These are phyloP conservation scores for Boletus bicolor DNA, from an alignment of 768 basidiomycete species.

Conservation along the genomic window DNA sequence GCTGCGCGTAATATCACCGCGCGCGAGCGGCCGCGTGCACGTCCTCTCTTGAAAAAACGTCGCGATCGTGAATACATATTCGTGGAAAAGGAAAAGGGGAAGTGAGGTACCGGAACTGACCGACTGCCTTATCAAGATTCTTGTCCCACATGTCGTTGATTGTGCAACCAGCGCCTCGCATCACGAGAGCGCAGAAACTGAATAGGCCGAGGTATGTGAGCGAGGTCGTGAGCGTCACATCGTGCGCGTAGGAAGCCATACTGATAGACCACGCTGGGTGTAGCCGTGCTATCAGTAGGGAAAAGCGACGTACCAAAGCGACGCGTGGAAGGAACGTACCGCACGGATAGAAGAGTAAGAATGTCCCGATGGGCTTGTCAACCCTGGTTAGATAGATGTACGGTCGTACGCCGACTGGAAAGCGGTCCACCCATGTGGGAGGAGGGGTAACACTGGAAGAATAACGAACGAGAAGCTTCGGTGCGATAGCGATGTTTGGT, in stretches of 20 bases:
- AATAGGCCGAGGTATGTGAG: conserved; percentile 82
- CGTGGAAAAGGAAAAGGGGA: neutral
- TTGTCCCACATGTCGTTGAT: conserved; percentile 99
- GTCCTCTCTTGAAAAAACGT: conserved; percentile 64
- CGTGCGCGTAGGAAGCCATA: conserved; percentile 85
- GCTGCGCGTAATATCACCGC: conserved; percentile 69
- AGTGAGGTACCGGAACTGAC: conserved; percentile 37
- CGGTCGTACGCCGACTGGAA: conserved; percentile 60
- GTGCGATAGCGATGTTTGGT: neutral
- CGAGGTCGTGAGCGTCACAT: conserved; percentile 63
- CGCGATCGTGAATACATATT: neutral
- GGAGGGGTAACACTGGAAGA: conserved; percentile 19
- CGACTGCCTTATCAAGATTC: conserved; percentile 87
- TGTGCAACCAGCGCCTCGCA: conserved; percentile 98
- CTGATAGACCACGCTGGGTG: conserved; percentile 92
- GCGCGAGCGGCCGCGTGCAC: conserved; percentile 78
- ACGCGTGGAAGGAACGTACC: conserved; percentile 47
- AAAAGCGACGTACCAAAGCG: neutral
- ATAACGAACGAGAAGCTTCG: conserved; percentile 12
- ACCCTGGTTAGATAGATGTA: conserved; percentile 85
- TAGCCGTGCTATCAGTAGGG: neutral
- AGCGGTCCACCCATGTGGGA: conserved; percentile 62
- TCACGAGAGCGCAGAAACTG: conserved; percentile 85
- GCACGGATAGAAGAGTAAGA: conserved; percentile 92
- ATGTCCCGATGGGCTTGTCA: conserved; percentile 96